Conservation (phyloP, 2,329 filamentous ascomycete species). For the Berkeleyomyces rouxiae region DNA sequence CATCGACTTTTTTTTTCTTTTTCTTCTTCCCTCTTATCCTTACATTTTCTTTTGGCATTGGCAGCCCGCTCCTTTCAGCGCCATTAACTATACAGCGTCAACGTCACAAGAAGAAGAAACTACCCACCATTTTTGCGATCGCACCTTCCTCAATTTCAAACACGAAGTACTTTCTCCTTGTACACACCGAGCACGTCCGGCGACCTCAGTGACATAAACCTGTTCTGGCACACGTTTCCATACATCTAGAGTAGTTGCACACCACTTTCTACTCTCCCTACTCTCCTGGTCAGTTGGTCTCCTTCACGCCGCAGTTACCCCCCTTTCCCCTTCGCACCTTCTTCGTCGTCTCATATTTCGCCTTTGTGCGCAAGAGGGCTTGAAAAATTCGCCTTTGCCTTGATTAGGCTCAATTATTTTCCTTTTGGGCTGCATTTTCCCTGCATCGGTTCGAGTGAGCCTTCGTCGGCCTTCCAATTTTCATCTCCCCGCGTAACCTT, state of each 20-base stretch:
- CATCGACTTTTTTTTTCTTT: not conserved
- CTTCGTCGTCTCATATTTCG: not conserved
- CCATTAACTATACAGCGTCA: not conserved
- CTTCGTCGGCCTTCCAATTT: not conserved
- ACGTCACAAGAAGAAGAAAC: conserved; percentile 2
- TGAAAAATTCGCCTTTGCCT: not conserved
- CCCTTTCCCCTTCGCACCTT: conserved; percentile 1
- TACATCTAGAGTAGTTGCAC: not conserved
- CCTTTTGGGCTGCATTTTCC: not conserved
- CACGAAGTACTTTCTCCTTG: not conserved
- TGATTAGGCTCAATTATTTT: not conserved
- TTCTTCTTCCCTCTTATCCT: not conserved
- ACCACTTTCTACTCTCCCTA: not conserved
- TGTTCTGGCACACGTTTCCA: not conserved
- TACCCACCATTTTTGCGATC: not conserved
- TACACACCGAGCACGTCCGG: not conserved
- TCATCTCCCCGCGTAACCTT: conserved; percentile 2
- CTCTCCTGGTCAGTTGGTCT: not conserved
- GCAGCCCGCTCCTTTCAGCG: not conserved
- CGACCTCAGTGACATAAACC: not conserved
- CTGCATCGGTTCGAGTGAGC: not conserved
- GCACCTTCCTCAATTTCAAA: not conserved
- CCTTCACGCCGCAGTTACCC: not conserved
- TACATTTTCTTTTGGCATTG: not conserved
- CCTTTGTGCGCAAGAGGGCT: not conserved